Percentiles rank a stretch among this genome's conserved stretches.
phyloP scores from a whole-genome alignment of 306 rosid species.

The Quercus cerris region DNA sequence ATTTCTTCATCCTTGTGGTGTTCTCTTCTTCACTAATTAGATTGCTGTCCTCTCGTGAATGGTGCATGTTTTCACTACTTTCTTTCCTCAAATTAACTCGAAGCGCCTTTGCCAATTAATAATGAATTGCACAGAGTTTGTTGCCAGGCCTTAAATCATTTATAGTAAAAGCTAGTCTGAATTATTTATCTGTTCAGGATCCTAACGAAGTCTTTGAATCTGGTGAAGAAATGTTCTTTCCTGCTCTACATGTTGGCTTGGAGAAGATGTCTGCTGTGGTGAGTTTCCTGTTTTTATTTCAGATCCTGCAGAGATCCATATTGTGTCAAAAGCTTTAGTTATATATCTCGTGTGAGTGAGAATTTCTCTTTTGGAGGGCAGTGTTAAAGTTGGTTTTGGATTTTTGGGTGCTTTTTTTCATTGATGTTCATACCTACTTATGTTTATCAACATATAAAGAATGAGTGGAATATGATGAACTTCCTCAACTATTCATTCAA shows the following conservation, averaged over 20 bases:
- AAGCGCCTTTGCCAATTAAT: background rate
- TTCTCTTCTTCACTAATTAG: background rate
- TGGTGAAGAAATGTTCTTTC: slow-evolving; percentile 88
- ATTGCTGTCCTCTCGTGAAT: background rate
- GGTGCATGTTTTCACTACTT: background rate
- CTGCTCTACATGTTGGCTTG: slow-evolving; percentile 70
- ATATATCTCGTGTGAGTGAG: background rate
- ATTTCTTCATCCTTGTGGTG: background rate
- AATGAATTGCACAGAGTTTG: background rate
- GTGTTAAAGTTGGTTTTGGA: slow-evolving; percentile 9
- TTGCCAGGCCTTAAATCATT: background rate
- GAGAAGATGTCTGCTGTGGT: slow-evolving; percentile 79
- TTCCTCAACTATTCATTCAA: background rate
- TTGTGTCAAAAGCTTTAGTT: slow-evolving; percentile 7
- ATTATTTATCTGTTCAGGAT: slow-evolving; percentile 52
- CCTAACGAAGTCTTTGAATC: slow-evolving; percentile 56
- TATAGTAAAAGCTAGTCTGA: background rate
- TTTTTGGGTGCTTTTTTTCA: background rate
- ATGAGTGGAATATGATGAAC: background rate
- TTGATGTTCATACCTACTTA: background rate
- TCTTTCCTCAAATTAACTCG: background rate
- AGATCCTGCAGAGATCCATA: slow-evolving; percentile 14
- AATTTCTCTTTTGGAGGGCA: background rate
- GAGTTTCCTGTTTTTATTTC: slow-evolving; percentile 38
- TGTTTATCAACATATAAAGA: background rate